A percentile compares a stretch with the other conserved stretches of the same genome.
phyloP scores from a whole-genome alignment of 257 asterid species.

The Cruciata laevipes region DNA sequence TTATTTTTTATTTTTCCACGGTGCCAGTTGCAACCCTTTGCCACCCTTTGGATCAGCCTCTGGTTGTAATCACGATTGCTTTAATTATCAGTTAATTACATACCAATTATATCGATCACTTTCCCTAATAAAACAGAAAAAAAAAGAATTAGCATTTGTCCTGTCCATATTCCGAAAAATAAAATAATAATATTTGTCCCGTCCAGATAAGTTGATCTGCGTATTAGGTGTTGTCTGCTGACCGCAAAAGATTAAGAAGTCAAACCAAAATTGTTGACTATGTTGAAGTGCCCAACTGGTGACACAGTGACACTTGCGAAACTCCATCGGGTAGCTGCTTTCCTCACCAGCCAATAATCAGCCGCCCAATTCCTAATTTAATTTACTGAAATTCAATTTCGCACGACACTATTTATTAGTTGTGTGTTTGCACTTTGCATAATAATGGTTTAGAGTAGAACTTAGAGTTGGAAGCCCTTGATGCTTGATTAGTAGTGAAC shows the following conservation, averaged over 20 bases:
- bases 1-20: too few relatives aligned
- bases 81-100: background rate
- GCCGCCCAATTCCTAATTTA: too few relatives aligned
- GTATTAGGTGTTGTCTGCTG: conserved; percentile 14
- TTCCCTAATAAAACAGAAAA: background rate
- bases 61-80: background rate
- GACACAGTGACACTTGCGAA: conserved; percentile 3
- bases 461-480: too few relatives aligned
- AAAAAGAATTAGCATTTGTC: background rate
- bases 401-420: too few relatives aligned
- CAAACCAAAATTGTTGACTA: conserved; percentile 9
- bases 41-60: too few relatives aligned
- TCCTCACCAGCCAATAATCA: background rate
- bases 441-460: too few relatives aligned
- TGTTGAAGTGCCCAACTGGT: background rate
- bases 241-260: background rate
- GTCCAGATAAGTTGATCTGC: conserved; percentile 21
- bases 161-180: too few relatives aligned
- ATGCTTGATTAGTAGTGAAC: too few relatives aligned
- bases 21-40: too few relatives aligned
- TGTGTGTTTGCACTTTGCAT: too few relatives aligned
- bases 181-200: background rate
- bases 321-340: conserved; percentile 6
- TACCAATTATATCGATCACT: background rate
- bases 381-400: too few relatives aligned